Percentiles rank a stretch among this genome's conserved stretches.
Conservation (phyloP, 805 yeast genomes). For the Yamadazyma nakazawae region DNA sequence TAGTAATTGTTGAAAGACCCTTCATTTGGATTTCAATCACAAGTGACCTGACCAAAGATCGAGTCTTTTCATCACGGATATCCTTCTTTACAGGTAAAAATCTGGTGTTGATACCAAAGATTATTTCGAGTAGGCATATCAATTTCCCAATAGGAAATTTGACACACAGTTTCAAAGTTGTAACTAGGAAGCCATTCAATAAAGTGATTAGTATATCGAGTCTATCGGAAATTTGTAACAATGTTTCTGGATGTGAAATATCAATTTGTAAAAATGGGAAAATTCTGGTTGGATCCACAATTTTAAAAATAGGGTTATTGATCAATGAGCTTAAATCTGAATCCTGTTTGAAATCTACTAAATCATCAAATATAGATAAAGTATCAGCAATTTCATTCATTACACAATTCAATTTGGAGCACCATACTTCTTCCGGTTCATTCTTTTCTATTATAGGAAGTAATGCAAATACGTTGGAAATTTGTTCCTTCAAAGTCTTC, state of each 20-base stretch:
- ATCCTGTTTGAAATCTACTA: slow-evolving; percentile 58
- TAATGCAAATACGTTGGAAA: slow-evolving; percentile 51
- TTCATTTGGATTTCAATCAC: slow-evolving; percentile 42
- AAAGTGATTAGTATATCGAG: slow-evolving; percentile 43
- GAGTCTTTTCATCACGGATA: slow-evolving; percentile 52
- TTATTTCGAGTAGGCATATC: slow-evolving; percentile 49
- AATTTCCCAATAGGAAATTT: slow-evolving; percentile 63
- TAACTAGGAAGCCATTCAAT: slow-evolving; percentile 37
- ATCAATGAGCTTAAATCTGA: slow-evolving; percentile 35
- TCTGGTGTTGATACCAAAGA: slow-evolving; percentile 52
- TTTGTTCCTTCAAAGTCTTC: slow-evolving; percentile 31
- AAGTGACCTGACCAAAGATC: slow-evolving; percentile 41
- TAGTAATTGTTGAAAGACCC: slow-evolving; percentile 43
- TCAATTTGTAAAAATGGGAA: slow-evolving; percentile 57
- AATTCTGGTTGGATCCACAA: slow-evolving; percentile 10
- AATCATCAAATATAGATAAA: slow-evolving; percentile 53
- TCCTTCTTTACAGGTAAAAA: slow-evolving; percentile 57
- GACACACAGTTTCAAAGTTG: slow-evolving; percentile 54
- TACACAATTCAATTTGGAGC: slow-evolving; percentile 43
- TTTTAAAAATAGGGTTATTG: slow-evolving; percentile 35
- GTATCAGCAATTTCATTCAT: slow-evolving; percentile 55
- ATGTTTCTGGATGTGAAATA: slow-evolving; percentile 50
- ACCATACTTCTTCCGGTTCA: slow-evolving; percentile 47
- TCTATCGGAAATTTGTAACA: slow-evolving; percentile 52
- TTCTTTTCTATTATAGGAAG: slow-evolving; percentile 56